Conservation (phyloP, 129 eudicot species). For the Cynara cardunculus region DNA sequence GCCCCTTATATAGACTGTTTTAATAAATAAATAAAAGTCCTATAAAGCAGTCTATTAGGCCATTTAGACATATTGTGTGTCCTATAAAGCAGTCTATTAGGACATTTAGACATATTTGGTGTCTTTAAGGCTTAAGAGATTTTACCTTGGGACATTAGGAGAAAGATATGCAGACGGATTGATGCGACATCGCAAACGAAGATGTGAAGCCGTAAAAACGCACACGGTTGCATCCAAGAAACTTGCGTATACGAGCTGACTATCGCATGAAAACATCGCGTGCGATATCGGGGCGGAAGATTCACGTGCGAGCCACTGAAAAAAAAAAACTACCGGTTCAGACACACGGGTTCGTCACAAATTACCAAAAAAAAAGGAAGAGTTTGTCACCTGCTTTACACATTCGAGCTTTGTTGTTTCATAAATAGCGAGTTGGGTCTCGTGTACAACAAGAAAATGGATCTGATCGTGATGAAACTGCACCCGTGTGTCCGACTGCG, state of each 20-base stretch:
- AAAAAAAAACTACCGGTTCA: not conserved
- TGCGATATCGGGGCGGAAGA: conserved; percentile 52
- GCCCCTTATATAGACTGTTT: too few species aligned
- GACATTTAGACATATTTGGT: not conserved
- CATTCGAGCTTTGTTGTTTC: conserved; percentile 84
- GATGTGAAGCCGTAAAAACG: conserved; percentile 66
- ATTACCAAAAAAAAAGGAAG: not conserved
- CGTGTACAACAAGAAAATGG: conserved; percentile 88
- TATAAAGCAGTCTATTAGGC: not conserved
- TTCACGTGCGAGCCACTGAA: conserved; percentile 47
- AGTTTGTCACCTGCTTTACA: conserved; percentile 61
- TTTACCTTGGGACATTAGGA: conserved; percentile 60
- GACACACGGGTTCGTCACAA: not conserved
- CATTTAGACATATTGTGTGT: not conserved
- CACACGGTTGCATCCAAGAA: conserved; percentile 79
- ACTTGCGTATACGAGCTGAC: conserved; percentile 66
- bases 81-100: not conserved
- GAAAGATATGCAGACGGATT: conserved; percentile 75
- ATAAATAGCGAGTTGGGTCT: conserved; percentile 82
- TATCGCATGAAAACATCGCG: conserved; percentile 57
- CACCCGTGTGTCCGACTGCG: conserved; percentile 82
- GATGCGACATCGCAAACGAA: conserved; percentile 66
- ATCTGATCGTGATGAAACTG: conserved; percentile 94
- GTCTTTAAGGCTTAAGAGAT: not conserved
- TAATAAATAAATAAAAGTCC: too few species aligned